Percentiles rank a stretch among this genome's conserved stretches.
Evolutionary conservation across 257 asterid genomes (phyloP).

Genomic region (Solanum microdontum): DNA sequence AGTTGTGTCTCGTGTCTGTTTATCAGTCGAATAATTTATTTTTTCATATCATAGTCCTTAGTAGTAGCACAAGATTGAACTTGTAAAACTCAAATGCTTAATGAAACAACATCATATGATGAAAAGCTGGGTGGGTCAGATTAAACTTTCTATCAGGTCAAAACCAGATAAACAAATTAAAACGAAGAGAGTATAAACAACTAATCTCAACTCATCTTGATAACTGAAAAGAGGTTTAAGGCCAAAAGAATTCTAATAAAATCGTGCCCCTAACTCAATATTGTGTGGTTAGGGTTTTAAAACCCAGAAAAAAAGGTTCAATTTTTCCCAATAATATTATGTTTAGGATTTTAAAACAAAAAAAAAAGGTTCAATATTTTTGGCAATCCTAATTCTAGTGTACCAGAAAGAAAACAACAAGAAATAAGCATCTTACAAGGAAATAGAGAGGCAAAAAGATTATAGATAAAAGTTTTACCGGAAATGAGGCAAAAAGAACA

Average conservation of each 20-base stretch:
- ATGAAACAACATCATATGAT: neutral
- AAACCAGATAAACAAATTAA: no score
- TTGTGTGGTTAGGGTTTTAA: neutral
- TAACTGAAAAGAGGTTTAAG: neutral
- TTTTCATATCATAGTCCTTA: neutral
- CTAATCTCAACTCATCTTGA: neutral
- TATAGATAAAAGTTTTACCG: neutral
- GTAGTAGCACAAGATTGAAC: no score
- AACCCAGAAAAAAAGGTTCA: neutral
- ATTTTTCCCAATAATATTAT: no score
- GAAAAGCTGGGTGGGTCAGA: neutral
- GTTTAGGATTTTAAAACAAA: no score
- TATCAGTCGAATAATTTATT: neutral
- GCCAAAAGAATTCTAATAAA: neutral
- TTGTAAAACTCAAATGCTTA: no score
- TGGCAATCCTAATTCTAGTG: neutral
- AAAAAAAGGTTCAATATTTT: neutral
- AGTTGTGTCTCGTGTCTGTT: neutral
- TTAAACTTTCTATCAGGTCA: neutral
- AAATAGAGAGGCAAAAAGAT: neutral
- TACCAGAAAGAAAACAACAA: neutral
- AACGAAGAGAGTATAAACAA: neutral
- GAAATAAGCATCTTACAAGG: neutral
- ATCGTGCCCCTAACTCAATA: neutral
- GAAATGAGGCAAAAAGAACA: neutral